Conservation (phyloP, 2,329 filamentous ascomycete species). For the Sordariomycetes sp. region DNA sequence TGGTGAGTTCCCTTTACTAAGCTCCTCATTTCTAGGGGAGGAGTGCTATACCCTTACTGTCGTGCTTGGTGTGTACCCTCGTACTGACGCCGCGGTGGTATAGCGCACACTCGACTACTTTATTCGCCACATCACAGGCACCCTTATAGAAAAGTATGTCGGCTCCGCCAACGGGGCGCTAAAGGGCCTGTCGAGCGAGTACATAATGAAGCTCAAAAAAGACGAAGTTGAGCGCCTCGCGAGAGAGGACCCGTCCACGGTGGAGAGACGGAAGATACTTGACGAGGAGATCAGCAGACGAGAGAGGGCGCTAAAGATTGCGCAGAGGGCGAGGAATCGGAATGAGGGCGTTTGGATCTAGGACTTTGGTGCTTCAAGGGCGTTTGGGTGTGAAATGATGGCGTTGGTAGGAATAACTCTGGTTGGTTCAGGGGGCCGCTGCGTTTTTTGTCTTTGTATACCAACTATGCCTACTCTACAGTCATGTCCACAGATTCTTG, state of each 20-base stretch:
- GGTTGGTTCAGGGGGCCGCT: background rate
- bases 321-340: background rate
- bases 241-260: background rate
- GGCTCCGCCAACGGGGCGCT: background rate
- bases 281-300: background rate
- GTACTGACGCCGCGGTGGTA: background rate
- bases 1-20: background rate
- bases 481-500: too few species aligned
- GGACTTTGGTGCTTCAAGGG: background rate
- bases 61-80: too few species aligned
- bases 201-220: background rate
- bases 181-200: background rate
- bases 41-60: too few species aligned
- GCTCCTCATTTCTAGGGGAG: too few species aligned
- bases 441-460: too few species aligned
- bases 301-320: background rate
- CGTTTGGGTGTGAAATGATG: background rate
- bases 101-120: background rate
- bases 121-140: background rate
- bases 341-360: background rate
- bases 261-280: background rate
- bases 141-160: background rate
- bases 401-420: background rate
- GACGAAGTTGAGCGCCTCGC: background rate
- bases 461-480: too few species aligned